phyloP scores from a whole-genome alignment of 2,329 filamentous ascomycete genomes.

The Stagonosporopsis rhizophila region DNA sequence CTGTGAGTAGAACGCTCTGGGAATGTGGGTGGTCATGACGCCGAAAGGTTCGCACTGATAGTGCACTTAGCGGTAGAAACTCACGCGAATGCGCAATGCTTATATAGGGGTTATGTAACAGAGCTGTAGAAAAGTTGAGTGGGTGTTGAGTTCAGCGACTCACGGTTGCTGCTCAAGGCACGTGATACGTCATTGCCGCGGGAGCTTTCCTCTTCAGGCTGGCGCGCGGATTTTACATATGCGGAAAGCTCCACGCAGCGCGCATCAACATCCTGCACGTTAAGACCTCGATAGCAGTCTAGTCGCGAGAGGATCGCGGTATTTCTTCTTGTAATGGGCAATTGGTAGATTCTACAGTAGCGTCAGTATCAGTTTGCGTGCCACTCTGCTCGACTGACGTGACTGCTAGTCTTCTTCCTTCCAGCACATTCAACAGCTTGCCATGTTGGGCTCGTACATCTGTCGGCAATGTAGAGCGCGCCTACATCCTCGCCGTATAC shows the following conservation, averaged over 20 bases:
- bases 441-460: constrained; percentile 44
- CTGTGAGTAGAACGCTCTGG: constrained; percentile 77
- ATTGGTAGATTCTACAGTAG: not conserved
- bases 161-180: constrained; percentile 20
- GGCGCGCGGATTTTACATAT: constrained; percentile 11
- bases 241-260: constrained; percentile 1
- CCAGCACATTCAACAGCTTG: constrained; percentile 8
- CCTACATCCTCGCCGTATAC: constrained; percentile 21
- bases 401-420: constrained; percentile 9
- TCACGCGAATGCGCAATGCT: not conserved
- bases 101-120: not conserved
- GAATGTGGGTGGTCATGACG: constrained; percentile 78
- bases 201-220: constrained; percentile 13
- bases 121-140: not conserved
- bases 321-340: not conserved
- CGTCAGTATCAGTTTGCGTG: not conserved
- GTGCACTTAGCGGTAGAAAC: not conserved
- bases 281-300: not conserved
- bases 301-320: not conserved
- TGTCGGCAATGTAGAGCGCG: constrained; percentile 43
- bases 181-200: constrained; percentile 31
- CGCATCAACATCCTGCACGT: not conserved
- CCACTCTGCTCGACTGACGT: not conserved
- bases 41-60: not conserved
- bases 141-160: constrained; percentile 11